Conservation (phyloP, 441 rosid genomes). For the Adansonia gregorii region DNA sequence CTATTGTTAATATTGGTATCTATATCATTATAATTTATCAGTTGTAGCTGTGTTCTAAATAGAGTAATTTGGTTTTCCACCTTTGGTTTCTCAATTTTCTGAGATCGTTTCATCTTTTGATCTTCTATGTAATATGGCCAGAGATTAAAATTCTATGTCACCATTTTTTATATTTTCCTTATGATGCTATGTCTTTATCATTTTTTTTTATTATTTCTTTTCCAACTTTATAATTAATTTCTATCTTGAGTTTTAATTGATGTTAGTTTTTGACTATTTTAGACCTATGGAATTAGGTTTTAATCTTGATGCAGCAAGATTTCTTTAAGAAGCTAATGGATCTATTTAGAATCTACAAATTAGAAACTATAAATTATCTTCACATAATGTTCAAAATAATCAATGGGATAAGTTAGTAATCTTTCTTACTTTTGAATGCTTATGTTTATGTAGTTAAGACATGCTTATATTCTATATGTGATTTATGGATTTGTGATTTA, state of each 20-base stretch:
- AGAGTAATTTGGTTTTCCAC: background rate
- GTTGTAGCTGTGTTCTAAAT: background rate
- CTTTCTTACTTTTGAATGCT: slow-evolving; percentile 5
- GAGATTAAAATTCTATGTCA: background rate
- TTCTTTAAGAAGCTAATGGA: slow-evolving; percentile 84
- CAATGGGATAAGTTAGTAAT: slow-evolving; percentile 83
- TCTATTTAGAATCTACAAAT: slow-evolving; percentile 79
- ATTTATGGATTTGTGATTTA: slow-evolving; percentile 29
- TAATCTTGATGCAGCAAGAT: slow-evolving; percentile 67
- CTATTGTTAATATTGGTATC: background rate
- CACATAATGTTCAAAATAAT: slow-evolving; percentile 91
- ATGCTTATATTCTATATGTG: slow-evolving; percentile 20
- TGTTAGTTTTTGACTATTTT: slow-evolving; percentile 13
- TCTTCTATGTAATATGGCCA: background rate
- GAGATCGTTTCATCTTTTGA: background rate
- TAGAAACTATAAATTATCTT: slow-evolving; percentile 81
- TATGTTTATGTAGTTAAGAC: background rate
- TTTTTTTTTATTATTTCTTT: background rate
- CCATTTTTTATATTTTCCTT: background rate
- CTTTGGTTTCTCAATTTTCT: background rate
- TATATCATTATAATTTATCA: background rate
- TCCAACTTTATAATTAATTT: background rate
- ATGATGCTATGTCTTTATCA: background rate
- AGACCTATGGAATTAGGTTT: slow-evolving; percentile 17
- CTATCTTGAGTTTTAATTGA: background rate